Evolutionary conservation across 345 rosid genomes (phyloP), one percentile per base, ranked within the genome.

Genomic region (Noccaea caerulescens): DNA sequence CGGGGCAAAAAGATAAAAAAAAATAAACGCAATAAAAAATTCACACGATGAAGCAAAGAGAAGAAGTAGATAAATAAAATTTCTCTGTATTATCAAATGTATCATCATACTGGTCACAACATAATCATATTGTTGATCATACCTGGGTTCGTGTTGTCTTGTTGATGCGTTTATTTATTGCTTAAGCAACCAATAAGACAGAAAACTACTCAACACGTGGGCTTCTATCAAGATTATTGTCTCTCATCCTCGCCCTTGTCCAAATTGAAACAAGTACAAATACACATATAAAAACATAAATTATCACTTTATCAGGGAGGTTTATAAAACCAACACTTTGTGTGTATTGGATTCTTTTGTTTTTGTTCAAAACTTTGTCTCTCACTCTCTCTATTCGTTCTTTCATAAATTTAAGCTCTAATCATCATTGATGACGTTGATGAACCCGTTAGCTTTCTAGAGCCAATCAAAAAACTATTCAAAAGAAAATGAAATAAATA

Each of bases 381-480:
- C 32, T 1, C 73, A 67, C 78, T 74, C 56, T 74, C 32, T 1
- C 73, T 67, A 74, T 67, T 67, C 61, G 63, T 74, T 74, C 78
- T 59, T 67, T 14, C 49, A 43, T 43, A 33, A 20, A 49, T 73
- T 8, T 30, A 66, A 66, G 54, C 7, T 39, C 20, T 73, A 32
- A 16, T 71, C 60, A 60, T 34, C 59, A 60, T 27, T 25, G n/a
- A 3, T 69, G 49, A 63, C 37, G 18, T 49, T 66, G 30, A 12
- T 39, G 4, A 56, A 66, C 54, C 16, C 38, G 11, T 53, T 73
- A 47, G 32, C 72, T 73, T 68, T 67, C 34, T 52, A 11, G n/a
- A 60, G 36, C 60, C 63, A 68, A 43, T 60, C 58, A 75, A 52
- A 51, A 16, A 37, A 25, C 37, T 44, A 2, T 32, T 60, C 16